Conservation (phyloP, 1,284 basidiomycete species). For the Hypsizygus ulmarius region DNA sequence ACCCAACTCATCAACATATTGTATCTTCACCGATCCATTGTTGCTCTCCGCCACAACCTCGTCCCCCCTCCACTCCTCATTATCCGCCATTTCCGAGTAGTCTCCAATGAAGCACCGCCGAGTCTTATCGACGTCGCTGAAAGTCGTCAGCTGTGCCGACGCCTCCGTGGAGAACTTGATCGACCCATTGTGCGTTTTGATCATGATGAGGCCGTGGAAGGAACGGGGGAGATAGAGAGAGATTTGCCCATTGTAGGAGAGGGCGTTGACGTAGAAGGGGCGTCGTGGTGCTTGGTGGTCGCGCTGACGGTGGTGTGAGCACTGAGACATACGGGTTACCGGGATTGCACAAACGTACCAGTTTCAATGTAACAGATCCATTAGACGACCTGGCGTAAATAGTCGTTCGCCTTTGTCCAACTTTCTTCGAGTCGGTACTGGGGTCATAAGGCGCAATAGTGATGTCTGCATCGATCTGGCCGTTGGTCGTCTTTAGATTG, state of each 20-base stretch:
- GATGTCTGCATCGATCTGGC: constrained; percentile 30
- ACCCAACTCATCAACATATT: constrained; percentile 31
- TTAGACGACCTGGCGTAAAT: constrained; percentile 24
- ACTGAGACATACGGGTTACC: constrained; percentile 7
- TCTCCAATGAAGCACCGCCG: constrained; percentile 35
- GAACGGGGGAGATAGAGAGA: constrained; percentile 34
- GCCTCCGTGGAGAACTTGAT: constrained; percentile 28
- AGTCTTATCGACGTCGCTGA: constrained; percentile 28
- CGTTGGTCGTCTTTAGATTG: constrained; percentile 27
- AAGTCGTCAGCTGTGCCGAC: constrained; percentile 22
- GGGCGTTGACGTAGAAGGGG: constrained; percentile 23
- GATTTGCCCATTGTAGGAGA: constrained; percentile 28
- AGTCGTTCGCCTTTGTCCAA: constrained; percentile 15
- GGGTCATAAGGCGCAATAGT: constrained; percentile 18
- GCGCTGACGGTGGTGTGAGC: constrained; percentile 15
- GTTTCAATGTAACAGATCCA: constrained; percentile 21
- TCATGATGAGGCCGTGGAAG: constrained; percentile 33
- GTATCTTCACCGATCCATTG: constrained; percentile 33
- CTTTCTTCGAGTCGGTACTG: constrained; percentile 1
- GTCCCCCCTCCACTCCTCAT: constrained; percentile 33
- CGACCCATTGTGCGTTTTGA: constrained; percentile 27
- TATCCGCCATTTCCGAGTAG: constrained; percentile 20
- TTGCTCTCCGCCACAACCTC: constrained; percentile 28
- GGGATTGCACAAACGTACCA: constrained; percentile 18
- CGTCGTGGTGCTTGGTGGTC: constrained; percentile 18